Base-by-base conservation (phyloP, 2,329 filamentous ascomycete genomes). In the Trichoderma atrobrunneum region DNA sequence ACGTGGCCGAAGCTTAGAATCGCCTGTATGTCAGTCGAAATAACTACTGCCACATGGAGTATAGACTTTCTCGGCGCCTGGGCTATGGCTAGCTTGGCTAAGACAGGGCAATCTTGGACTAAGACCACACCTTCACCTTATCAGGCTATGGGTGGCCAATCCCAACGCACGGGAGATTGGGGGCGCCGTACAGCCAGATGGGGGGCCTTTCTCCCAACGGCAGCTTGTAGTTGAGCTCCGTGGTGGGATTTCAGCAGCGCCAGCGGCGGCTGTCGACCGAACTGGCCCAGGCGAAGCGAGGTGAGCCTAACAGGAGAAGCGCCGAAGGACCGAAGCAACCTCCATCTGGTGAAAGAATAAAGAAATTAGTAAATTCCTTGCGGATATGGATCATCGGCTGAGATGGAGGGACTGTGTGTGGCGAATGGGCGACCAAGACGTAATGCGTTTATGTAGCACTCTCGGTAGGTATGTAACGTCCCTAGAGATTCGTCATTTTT, bases 381-480 rank as follows among this genome's bases (percentile, higher is more conserved):
- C 57, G 24, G 66, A 60, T 68, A 72, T 62, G 66, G 66, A 70
- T 61, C 48, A 39, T 70, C 28, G 56, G 60, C 57, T 62, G 51
- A 54, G 51, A 48, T 69, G 71, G 65, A 56, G 36, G 71, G 61
- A 43, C 32, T 57, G 56, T 34, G 51, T 24, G 68, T 67, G 70
- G 72, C 77, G 77, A 78, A 78, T 78, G 69, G 74, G 71, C 72
- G 72, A 36, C 56, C 67, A 69, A 70, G 74, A 78, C 76, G 77
- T 78, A 78, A 79, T 76, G 74, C 72, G 70, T 77, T 78, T 75
- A 78, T 73, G 74, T 74, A 74, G 54, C 57, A 56, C 34, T 21
- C 48, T 48, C 18, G 2, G 32, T n/a, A 18, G 56, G 48, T 69
- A 60, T 72, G 71, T 60, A 72, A 70, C 65, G 56, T 72, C 36